Evolutionary conservation across 148 eudicot species (phyloP), one percentile per base, ranked within the genome.

Genomic region (Amaranthus cruentus): DNA sequence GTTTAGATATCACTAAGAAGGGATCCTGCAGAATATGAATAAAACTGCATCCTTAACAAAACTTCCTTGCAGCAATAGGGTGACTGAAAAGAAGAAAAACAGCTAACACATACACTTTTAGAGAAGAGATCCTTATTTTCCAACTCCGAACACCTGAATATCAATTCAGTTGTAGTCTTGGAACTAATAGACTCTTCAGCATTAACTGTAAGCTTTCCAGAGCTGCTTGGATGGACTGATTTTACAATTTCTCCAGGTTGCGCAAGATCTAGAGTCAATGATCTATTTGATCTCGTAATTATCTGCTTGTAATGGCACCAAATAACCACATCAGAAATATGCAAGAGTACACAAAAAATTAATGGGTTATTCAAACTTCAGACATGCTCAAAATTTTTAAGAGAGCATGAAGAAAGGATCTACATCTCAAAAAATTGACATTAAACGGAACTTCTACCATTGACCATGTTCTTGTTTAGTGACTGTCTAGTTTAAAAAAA

Each of bases 111-210:
- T 96, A 96, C 99, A 81, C 92, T 96, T 90, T 82, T 92, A 67
- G 99, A 88, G 85, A 90, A 90, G 73, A 92, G 80, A 83, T 96
- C 97, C 83, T 85, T 92, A 49, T 88, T 83, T 77, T 90, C 96
- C 88, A 96, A 85, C 63, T 92, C 96, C 72, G 89, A 82, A 84
- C 99, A 96, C 85, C 89, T 86, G 49, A 96, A 81, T 73, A 78
- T 73, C 83, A 96, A 81, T 85, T 96, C 96, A 47, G 82, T 71
- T 66, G 87, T 75, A 66, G 88, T 90, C 86, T 90, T 96, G 54
- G 99, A 96, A 86, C 64, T 81, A 46, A 81, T 64, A 69, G 88
- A 84, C 85, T 96, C 97, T 83, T 92, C 99, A 69, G 94, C 96
- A 79, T 83, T 86, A 74, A 92, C 75, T 21, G 82, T 91, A 62